Percentiles rank a stretch among this genome's conserved stretches.
phyloP scores from a whole-genome alignment of 305 asterid species.

The Fraxinus velutina region DNA sequence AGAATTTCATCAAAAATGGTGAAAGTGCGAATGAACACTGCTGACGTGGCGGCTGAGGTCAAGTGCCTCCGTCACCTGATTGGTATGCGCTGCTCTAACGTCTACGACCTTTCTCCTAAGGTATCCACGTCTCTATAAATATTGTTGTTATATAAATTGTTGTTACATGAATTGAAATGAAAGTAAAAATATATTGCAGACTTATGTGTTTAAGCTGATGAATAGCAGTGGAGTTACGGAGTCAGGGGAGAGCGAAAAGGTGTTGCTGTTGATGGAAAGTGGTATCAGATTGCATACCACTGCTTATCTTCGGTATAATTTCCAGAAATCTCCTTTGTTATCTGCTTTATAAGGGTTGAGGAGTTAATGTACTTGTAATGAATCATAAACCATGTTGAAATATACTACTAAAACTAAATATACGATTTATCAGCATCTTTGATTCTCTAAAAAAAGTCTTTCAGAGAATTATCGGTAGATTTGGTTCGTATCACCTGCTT shows the following conservation, averaged over 20 bases:
- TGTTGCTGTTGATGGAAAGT: conserved; percentile 87
- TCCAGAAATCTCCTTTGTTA: neutral
- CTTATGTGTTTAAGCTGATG: conserved; percentile 92
- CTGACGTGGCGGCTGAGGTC: conserved; percentile 99
- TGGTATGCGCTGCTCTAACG: conserved; percentile 98
- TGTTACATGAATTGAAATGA: neutral
- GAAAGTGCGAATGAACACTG: conserved; percentile 98
- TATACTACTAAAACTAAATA: neutral
- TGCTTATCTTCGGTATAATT: conserved; percentile 70
- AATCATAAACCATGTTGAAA: neutral
- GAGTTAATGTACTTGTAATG: neutral
- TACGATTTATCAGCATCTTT: neutral
- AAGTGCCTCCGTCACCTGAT: conserved; percentile 87
- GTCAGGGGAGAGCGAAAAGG: conserved; percentile 98
- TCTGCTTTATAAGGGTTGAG: neutral
- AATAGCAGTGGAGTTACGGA: conserved; percentile 93
- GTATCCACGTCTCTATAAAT: conserved; percentile 25
- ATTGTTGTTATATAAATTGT: neutral
- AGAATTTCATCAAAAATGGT: conserved; percentile 47
- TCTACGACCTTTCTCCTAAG: conserved; percentile 91
- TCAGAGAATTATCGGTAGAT: neutral
- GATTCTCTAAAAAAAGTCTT: neutral
- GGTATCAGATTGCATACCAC: conserved; percentile 93
- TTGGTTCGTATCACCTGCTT: neutral
- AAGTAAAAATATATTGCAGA: conserved; percentile 42